Evolutionary conservation across 2,329 filamentous ascomycete species (phyloP), one percentile per base, ranked within the genome.

Genomic region (Fusarium sp.): DNA sequence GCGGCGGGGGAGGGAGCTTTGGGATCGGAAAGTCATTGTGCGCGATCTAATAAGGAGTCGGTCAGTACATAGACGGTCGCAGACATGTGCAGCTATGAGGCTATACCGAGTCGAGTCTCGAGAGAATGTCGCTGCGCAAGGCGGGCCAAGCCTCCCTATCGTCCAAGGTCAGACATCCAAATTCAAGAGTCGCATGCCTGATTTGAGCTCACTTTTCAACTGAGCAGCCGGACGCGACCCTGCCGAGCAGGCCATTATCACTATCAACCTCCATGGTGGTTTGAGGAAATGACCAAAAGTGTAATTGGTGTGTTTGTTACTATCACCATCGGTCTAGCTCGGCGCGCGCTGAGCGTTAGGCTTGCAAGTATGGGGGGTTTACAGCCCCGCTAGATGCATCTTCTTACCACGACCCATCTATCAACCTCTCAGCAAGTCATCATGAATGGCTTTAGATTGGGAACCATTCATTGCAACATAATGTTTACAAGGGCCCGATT

Each of bases 11-110:
- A 33, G 86, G 84, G 57, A 88, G 80, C 58, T 82, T 84, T 10
- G 91, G 91, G 72, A 91, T 90, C 42, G 91, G 89, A 74, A 97
- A 97, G 57, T 90, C 89, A 76, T 89, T 85, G 78, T 49, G 44
- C 23, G 23, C 44, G 44, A 49, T 49, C 72, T 58, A 71, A 81
- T 34, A 33, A 54, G 6, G 10, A 57, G 55, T 65, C 7, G 16
- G 29, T 69, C 36, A 66, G 50, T 54, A 25, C 25, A 23, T 23
- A n/a, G 1, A 10, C 38, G 40, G 31, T 1, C 13, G 10, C 31
- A n/a, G 23, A 25, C 44, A 29, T 16, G 10, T 27, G 42, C 29
- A 40, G 50, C 34, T 13, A 13, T 18, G 14, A 51, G 34, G 11
- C 44, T 76, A 62, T 74, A 86, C 86, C 81, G 83, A 85, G 78